Conservation (phyloP, 768 basidiomycete species). For the Pisolithus orientalis region DNA sequence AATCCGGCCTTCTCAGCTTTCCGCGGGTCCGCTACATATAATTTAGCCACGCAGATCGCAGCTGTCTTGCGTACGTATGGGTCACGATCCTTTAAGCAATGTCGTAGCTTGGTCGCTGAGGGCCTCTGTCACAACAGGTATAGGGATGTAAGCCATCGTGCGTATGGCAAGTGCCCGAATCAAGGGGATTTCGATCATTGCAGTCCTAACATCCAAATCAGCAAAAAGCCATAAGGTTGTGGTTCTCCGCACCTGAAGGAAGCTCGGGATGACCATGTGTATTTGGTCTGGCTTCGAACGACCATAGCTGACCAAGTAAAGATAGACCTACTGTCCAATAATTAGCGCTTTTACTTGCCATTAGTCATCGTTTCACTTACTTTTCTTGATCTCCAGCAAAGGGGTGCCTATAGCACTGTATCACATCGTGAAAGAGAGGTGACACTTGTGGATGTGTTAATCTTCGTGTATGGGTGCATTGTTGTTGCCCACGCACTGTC, state of each 20-base stretch:
- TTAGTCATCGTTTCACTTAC: constrained; percentile 41
- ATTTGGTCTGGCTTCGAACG: constrained; percentile 91
- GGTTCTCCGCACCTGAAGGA: constrained; percentile 61
- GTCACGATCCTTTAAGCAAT: constrained; percentile 89
- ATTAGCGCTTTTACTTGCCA: not conserved
- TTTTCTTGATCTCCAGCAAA: constrained; percentile 97
- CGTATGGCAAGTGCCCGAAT: constrained; percentile 96
- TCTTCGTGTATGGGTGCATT: constrained; percentile 8
- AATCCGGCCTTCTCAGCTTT: constrained; percentile 87
- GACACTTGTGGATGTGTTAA: constrained; percentile 59
- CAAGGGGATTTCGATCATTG: constrained; percentile 92
- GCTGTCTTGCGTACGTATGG: constrained; percentile 99
- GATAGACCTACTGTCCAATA: constrained; percentile 79
- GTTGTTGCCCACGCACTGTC: constrained; percentile 66
- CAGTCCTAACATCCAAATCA: constrained; percentile 65
- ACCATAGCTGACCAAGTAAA: constrained; percentile 96
- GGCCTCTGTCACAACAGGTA: constrained; percentile 79
- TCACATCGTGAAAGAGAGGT: constrained; percentile 89
- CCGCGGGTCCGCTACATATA: constrained; percentile 83
- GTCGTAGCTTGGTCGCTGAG: constrained; percentile 86
- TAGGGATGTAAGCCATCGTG: constrained; percentile 98
- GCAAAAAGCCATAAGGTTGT: constrained; percentile 1
- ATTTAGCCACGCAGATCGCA: constrained; percentile 94
- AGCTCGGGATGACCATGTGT: constrained; percentile 83
- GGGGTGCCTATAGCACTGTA: constrained; percentile 94